Conservation (phyloP, 2,329 filamentous ascomycete species). For the Aspergillus sp. region DNA sequence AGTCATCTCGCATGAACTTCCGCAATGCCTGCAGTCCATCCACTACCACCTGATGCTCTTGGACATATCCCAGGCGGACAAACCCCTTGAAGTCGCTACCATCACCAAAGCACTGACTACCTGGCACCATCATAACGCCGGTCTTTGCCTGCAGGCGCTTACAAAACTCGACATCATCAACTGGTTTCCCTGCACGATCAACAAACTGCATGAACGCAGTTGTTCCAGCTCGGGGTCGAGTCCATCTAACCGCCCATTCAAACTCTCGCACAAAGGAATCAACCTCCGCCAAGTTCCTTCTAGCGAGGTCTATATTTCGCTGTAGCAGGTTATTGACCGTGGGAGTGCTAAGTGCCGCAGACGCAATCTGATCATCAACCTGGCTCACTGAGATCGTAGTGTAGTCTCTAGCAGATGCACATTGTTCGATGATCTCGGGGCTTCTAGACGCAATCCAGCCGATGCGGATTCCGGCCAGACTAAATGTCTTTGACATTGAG, state of each 20-base stretch:
- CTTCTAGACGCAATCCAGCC: conserved; percentile 78
- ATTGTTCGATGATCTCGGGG: conserved; percentile 59
- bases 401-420: conserved; percentile 71
- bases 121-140: conserved; percentile 69
- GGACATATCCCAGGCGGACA: conserved; percentile 73
- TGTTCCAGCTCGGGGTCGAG: conserved; percentile 74
- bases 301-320: conserved; percentile 66
- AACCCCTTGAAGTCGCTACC: conserved; percentile 66
- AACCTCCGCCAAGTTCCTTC: conserved; percentile 64
- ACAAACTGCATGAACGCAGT: conserved; percentile 74
- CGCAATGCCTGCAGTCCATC: conserved; percentile 59
- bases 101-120: conserved; percentile 68
- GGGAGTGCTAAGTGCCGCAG: conserved; percentile 66
- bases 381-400: conserved; percentile 82
- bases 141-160: conserved; percentile 63
- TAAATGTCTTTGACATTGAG: conserved; percentile 85
- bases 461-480: conserved; percentile 74
- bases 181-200: conserved; percentile 51
- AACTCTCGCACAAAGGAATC: conserved; percentile 67
- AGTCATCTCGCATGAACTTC: conserved; percentile 54
- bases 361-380: conserved; percentile 75
- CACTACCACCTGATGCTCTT: conserved; percentile 65
- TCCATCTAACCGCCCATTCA: conserved; percentile 65
- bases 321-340: conserved; percentile 63
- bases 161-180: conserved; percentile 71